phyloP scores from a whole-genome alignment of 2,329 filamentous ascomycete genomes.

The Diaporthe longicolla region DNA sequence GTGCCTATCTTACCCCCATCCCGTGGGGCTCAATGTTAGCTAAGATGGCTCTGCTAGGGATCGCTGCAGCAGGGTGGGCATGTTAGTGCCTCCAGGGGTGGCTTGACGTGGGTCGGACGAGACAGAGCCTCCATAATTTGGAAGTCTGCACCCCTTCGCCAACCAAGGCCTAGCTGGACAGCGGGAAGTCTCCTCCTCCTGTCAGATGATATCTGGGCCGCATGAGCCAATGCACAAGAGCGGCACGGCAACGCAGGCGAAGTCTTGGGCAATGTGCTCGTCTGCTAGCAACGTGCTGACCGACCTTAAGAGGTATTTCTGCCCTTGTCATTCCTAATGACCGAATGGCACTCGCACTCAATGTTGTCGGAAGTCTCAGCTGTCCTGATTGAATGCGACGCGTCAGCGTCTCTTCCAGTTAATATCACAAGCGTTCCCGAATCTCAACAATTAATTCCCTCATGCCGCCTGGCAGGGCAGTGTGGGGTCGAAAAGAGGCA shows the following conservation, averaged over 20 bases:
- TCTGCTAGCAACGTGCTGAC: slow-evolving; percentile 38
- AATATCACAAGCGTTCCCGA: neutral
- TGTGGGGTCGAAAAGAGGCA: neutral
- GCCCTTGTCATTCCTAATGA: slow-evolving; percentile 43
- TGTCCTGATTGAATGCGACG: slow-evolving; percentile 34
- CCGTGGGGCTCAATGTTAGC: slow-evolving; percentile 42
- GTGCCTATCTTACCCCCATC: slow-evolving; percentile 44
- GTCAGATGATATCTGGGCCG: slow-evolving; percentile 34
- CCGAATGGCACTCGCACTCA: slow-evolving; percentile 38
- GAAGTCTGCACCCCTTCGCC: slow-evolving; percentile 30
- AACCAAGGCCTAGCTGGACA: slow-evolving; percentile 23
- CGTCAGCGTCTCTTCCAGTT: slow-evolving; percentile 35
- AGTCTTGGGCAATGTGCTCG: slow-evolving; percentile 15
- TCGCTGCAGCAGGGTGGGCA: slow-evolving; percentile 40
- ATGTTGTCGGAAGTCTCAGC: slow-evolving; percentile 22
- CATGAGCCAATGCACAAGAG: slow-evolving; percentile 36
- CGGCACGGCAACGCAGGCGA: slow-evolving; percentile 37
- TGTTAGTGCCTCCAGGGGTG: slow-evolving; percentile 41
- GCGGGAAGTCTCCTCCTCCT: slow-evolving; percentile 33
- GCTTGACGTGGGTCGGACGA: slow-evolving; percentile 35
- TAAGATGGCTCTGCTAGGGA: slow-evolving; percentile 37
- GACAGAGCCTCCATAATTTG: slow-evolving; percentile 42
- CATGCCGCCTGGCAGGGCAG: neutral
- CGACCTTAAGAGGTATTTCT: slow-evolving; percentile 42
- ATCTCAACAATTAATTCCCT: neutral